Evolutionary conservation across 768 basidiomycete genomes (phyloP), one percentile per base, ranked within the genome.

Genomic region (Crassisporium funariophilum): DNA sequence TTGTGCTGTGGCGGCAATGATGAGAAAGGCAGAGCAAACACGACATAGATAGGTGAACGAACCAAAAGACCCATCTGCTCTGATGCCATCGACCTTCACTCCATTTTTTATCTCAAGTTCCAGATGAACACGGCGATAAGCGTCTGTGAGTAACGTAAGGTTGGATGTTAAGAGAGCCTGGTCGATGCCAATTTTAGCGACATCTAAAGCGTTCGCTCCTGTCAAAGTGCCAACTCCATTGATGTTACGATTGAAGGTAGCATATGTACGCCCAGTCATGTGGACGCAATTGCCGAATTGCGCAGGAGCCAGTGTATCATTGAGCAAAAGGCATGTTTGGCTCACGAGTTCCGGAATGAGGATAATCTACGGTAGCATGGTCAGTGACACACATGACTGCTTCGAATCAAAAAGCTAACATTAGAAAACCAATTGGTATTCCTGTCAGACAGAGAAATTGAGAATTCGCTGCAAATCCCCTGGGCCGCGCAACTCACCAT

Each of bases 371-470:
- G 16, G 29, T 43, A 15, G 31, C n/a, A 15, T 13, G 27, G 35
- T 29, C 15, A 34, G 17, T 43, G 17, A 23, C 19, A 8, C 21
- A 1, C 1, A 22, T 2, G 38, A 15, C 35, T 35, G n/a, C 9
- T 13, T 31, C 13, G n/a, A 44, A 8, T 13, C 35, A 44, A 22
- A 35, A 16, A 23, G 6, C 74, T 8, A 35, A 80, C 79, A 52
- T 83, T 83, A 4, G 76, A 75, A 53, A 74, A 81, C 84, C 83
- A 85, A 56, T 84, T 85, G 1, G 76, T 75, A 53, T 84, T 86
- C 80, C 82, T 84, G 10, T 36, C 25, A 13, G 8, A 35, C n/a
- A 29, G 13, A 5, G 20, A 33, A 42, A 37, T 25, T 25, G 13
- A 46, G 39, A 25, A 25, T 13, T 12, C 15, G 21, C 22, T 16